Percentiles rank a stretch among this genome's conserved stretches.
phyloP scores from a whole-genome alignment of 352 stramenopile genomes.

The Globisporangium abappressorium region DNA sequence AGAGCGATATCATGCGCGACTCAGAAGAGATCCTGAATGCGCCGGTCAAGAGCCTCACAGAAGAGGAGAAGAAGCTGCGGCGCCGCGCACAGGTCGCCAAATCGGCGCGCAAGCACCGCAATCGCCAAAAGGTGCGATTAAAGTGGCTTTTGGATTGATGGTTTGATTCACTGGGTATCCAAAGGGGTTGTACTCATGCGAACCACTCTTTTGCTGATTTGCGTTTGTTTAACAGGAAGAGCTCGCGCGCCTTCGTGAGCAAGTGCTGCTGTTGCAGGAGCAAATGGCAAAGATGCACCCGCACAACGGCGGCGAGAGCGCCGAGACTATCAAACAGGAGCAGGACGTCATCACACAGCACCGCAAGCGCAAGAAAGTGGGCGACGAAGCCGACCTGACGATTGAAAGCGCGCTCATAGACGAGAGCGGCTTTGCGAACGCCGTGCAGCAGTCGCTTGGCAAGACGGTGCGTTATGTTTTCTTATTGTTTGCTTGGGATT shows the following conservation, averaged over 20 bases:
- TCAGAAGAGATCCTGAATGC: conserved; percentile 80
- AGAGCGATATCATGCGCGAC: conserved; percentile 41
- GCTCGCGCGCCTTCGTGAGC: conserved; percentile 59
- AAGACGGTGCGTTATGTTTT: conserved; percentile 21
- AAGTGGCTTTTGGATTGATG: neutral
- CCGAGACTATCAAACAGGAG: conserved; percentile 42
- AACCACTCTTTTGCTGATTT: conserved; percentile 1
- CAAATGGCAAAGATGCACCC: conserved; percentile 74
- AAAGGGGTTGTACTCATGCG: neutral
- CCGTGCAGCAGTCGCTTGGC: conserved; percentile 20
- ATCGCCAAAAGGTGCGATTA: conserved; percentile 54
- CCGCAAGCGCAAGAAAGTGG: conserved; percentile 73
- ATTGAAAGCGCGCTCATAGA: conserved; percentile 29
- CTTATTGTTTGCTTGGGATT: neutral
- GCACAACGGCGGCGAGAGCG: conserved; percentile 33
- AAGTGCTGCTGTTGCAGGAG: conserved; percentile 74
- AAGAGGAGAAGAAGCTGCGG: conserved; percentile 83
- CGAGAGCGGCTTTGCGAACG: conserved; percentile 21
- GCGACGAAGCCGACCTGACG: conserved; percentile 28
- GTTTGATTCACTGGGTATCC: neutral
- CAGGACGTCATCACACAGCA: conserved; percentile 61
- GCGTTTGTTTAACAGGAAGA: conserved; percentile 38
- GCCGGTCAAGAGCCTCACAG: conserved; percentile 75
- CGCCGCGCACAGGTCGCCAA: conserved; percentile 79
- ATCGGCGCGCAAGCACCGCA: conserved; percentile 78